Base-by-base conservation (phyloP, 1,284 basidiomycete species). In the Sporisorium graminicola region DNA sequence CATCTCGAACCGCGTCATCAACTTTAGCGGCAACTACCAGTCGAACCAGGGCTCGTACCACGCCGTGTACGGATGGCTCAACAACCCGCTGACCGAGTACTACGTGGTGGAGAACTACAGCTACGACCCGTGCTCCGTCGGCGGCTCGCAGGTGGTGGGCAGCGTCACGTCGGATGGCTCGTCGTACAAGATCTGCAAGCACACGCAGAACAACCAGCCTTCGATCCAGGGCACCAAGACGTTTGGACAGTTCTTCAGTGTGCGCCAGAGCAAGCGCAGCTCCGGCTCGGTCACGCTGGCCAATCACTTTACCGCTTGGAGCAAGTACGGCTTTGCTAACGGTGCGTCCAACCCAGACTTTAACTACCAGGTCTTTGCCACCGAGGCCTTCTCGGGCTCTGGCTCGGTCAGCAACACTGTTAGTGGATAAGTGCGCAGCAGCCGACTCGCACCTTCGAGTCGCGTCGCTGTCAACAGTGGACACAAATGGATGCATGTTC, bases 171-270 rank as follows among this genome's bases (percentile, higher is more conserved):
- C 71, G 14, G 71, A 74, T 49, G 66, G 66, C 18, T 29, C 66
- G 18, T 54, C 29, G 51, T 74, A 70, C 63, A 60, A 70, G 40
- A 68, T 70, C 63, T 74, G 65, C 63, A 68, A 70, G 59, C 64
- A 68, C 49, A 74, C 71, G 2, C 71, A 68, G 58, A 24, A 31
- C 71, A 65, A 74, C 58, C 64, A 67, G 53, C 66, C 71, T 14
- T 74, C 71, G 47, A 74, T 74, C 18, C 64, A 74, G 53, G 71
- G 71, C 16, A 74, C 71, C n/a, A 59, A 68, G 57, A 70, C 71
- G 3, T 74, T 74, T 24, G 50, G 37, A 12, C 71, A 74, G 43
- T 74, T 55, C 71, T 74, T 67, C 29, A 50, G 47, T 24, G 65
- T 74, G 2, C 61, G 71, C 10, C 22, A 31, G 12, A 55, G 31